phyloP scores from a whole-genome alignment of 176 grass and related monocot species.

The Canna indica region DNA sequence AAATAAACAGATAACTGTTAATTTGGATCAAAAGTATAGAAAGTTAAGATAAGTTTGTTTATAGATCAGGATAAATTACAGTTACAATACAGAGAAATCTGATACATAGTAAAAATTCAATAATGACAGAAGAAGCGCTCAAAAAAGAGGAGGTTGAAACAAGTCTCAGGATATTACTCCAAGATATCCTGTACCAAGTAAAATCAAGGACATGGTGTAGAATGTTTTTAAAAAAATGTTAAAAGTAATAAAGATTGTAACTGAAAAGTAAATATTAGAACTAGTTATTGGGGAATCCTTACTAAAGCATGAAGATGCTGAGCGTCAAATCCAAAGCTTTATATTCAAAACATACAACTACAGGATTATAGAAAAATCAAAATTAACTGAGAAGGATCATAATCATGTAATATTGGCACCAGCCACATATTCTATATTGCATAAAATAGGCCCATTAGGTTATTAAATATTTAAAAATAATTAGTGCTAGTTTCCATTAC shows the following conservation, averaged over 20 bases:
- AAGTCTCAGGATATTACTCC: background rate
- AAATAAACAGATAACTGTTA: slow-evolving; percentile 19
- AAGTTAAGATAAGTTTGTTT: background rate
- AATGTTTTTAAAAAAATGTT: background rate
- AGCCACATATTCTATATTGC: too few relatives aligned
- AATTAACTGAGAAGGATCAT: background rate
- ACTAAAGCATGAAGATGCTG: too few relatives aligned
- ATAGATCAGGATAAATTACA: background rate
- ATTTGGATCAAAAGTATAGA: too few relatives aligned
- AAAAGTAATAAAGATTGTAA: too few relatives aligned
- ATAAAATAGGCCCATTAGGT: too few relatives aligned
- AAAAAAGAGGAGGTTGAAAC: background rate
- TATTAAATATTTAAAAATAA: too few relatives aligned
- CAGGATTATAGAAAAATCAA: background rate
- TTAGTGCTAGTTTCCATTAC: too few relatives aligned
- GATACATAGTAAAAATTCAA: background rate
- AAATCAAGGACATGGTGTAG: background rate
- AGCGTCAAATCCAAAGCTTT: background rate
- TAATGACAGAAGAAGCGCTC: background rate
- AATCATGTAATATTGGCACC: too few relatives aligned
- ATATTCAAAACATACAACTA: background rate
- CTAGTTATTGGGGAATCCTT: background rate
- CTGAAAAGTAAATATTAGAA: background rate
- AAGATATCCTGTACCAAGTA: background rate
- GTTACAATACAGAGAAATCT: background rate